Evolutionary conservation across 1,284 basidiomycete genomes (phyloP).

Genomic region (Kalmanozyma brasiliensis): DNA sequence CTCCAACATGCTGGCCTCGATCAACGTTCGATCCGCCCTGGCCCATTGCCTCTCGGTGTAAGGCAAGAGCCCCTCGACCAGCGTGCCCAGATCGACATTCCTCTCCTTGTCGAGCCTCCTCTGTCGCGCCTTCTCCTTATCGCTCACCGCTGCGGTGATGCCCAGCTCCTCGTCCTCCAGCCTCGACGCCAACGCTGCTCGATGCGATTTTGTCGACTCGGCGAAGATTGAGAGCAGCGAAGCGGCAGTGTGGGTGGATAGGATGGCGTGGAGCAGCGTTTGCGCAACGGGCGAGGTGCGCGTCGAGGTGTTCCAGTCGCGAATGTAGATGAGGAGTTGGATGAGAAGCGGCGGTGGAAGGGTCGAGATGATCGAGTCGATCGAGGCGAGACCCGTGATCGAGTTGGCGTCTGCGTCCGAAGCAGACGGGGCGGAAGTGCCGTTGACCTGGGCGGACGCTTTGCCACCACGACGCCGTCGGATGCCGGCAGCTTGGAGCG

Average conservation of each 20-base stretch:
- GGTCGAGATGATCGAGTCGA: conserved; percentile 76
- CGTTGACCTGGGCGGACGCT: no score
- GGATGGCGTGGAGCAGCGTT: conserved; percentile 80
- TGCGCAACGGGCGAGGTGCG: conserved; percentile 89
- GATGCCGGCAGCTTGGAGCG: conserved; percentile 6
- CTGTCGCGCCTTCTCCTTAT: conserved; percentile 16
- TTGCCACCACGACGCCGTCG: not conserved
- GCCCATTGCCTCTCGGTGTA: conserved; percentile 92
- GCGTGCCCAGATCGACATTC: conserved; percentile 72
- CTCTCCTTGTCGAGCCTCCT: conserved; percentile 68
- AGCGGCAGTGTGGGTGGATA: conserved; percentile 79
- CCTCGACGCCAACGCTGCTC: conserved; percentile 11
- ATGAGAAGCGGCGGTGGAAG: conserved; percentile 80
- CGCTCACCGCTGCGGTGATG: conserved; percentile 3
- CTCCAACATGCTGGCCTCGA: conserved; percentile 93
- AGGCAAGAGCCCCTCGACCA: conserved; percentile 86
- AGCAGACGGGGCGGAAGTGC: not conserved
- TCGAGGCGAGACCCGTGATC: conserved; percentile 58
- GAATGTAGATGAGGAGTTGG: conserved; percentile 82
- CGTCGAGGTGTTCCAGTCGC: conserved; percentile 93
- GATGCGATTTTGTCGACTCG: conserved; percentile 5
- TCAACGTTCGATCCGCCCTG: conserved; percentile 84
- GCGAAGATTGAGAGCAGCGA: conserved; percentile 80
- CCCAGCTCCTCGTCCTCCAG: conserved; percentile 36
- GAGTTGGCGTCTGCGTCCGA: conserved; percentile 18